Conservation (phyloP, 495 filamentous ascomycete species). For the Amniculicola lignicola region DNA sequence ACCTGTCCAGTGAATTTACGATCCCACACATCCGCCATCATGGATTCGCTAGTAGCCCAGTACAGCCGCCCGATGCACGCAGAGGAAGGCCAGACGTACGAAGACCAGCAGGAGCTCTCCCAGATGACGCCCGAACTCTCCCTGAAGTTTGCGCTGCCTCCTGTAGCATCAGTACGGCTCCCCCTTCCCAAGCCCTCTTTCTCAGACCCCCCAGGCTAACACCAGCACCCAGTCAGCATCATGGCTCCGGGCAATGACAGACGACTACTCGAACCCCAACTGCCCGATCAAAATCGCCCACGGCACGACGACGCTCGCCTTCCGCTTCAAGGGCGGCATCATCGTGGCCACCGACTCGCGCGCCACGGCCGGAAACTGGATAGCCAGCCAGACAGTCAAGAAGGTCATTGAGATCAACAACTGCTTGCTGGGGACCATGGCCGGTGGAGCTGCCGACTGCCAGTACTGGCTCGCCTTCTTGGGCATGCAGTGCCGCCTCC, state of each 20-base stretch:
- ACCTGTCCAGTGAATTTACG: neutral
- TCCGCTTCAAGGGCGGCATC: slow-evolving; percentile 96
- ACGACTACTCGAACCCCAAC: slow-evolving; percentile 92
- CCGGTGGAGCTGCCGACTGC: slow-evolving; percentile 96
- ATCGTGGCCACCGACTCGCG: slow-evolving; percentile 97
- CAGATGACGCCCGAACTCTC: slow-evolving; percentile 61
- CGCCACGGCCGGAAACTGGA: slow-evolving; percentile 96
- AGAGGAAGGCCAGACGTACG: slow-evolving; percentile 65
- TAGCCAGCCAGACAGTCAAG: slow-evolving; percentile 98
- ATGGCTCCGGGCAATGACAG: slow-evolving; percentile 94
- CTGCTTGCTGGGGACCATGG: slow-evolving; percentile 93
- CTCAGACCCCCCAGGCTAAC: slow-evolving; percentile 2
- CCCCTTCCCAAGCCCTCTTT: neutral
- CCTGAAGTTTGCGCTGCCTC: slow-evolving; percentile 88
- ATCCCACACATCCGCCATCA: slow-evolving; percentile 37
- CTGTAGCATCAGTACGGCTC: slow-evolving; percentile 76
- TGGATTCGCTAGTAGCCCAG: slow-evolving; percentile 90
- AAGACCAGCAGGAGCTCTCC: slow-evolving; percentile 72
- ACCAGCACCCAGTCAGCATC: slow-evolving; percentile 60
- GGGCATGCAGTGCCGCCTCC: slow-evolving; percentile 97
- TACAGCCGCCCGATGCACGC: slow-evolving; percentile 76
- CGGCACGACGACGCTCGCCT: slow-evolving; percentile 97
- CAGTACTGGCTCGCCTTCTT: slow-evolving; percentile 99
- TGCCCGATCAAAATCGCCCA: slow-evolving; percentile 99
- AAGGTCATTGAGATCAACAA: slow-evolving; percentile 96